Percentiles rank a stretch among this genome's conserved stretches.
These are phyloP conservation scores for Linnemannia exigua DNA, from an alignment of 192 early-diverging fungal species.

Conservation along the genomic window DNA sequence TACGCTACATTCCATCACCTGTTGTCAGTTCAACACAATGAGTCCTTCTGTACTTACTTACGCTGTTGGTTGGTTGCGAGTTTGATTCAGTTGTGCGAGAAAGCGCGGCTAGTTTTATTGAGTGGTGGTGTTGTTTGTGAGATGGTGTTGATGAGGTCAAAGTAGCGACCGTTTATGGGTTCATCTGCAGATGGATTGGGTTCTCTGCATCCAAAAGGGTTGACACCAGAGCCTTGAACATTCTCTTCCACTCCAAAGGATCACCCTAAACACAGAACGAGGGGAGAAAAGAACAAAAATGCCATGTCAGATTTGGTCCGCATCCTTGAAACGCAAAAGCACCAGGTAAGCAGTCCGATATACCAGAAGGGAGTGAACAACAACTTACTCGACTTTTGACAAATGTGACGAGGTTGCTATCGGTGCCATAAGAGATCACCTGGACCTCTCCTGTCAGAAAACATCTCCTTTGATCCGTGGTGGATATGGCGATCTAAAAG, in stretches of 20 bases:
- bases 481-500: conserved; percentile 69
- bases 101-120: not conserved
- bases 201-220: conserved; percentile 37
- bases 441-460: conserved; percentile 72
- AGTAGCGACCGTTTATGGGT: conserved; percentile 12
- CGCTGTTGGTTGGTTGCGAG: too few relatives aligned
- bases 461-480: conserved; percentile 76
- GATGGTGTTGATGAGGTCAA: not conserved
- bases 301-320: not conserved
- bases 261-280: conserved; percentile 35
- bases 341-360: not conserved
- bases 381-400: conserved; percentile 71
- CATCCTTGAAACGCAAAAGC: not conserved
- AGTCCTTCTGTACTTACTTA: too few relatives aligned
- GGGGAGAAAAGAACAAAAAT: not conserved
- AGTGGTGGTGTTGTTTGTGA: not conserved
- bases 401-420: conserved; percentile 69
- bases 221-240: conserved; percentile 54
- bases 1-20: too few relatives aligned
- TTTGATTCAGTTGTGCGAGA: not conserved
- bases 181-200: conserved; percentile 49
- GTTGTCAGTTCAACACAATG: too few relatives aligned
- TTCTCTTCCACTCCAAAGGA: conserved; percentile 56
- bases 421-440: conserved; percentile 62
- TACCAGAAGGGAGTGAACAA: not conserved